Conservation (phyloP, 2,329 filamentous ascomycete species). For the Coleophoma eucalyptorum region DNA sequence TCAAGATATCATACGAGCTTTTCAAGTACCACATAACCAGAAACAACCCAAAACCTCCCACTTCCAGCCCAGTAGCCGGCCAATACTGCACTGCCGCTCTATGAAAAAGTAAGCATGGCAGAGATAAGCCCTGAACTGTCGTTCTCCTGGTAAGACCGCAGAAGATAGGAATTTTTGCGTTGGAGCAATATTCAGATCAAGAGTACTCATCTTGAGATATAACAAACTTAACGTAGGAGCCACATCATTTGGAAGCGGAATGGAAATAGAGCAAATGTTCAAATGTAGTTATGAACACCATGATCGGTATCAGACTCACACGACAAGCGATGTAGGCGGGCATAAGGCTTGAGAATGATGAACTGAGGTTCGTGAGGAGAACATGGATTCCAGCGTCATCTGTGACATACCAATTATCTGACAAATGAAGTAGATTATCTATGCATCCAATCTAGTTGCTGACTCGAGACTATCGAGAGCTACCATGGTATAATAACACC, state of each 20-base stretch:
- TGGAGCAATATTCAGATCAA: neutral
- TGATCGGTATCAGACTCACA: neutral
- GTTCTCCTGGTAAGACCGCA: neutral
- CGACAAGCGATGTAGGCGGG: neutral
- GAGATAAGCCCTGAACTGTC: neutral
- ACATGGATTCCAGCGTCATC: neutral
- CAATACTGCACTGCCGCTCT: neutral
- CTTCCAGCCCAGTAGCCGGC: neutral
- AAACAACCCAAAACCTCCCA: neutral
- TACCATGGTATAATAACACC: conserved; percentile 54
- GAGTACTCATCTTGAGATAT: neutral
- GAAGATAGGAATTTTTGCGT: neutral
- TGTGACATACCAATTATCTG: neutral
- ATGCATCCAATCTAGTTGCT: neutral
- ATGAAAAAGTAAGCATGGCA: neutral
- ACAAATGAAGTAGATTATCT: neutral
- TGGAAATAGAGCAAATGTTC: neutral
- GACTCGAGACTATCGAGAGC: neutral
- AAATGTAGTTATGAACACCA: neutral
- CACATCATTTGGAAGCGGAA: neutral
- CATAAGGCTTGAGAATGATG: neutral
- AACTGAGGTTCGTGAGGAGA: neutral
- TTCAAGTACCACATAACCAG: neutral
- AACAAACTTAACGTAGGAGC: neutral
- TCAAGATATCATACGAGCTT: neutral